Evolutionary conservation across 2,329 filamentous ascomycete species (phyloP).

Genomic region (Dryadomyces quercus-mongolicae): DNA sequence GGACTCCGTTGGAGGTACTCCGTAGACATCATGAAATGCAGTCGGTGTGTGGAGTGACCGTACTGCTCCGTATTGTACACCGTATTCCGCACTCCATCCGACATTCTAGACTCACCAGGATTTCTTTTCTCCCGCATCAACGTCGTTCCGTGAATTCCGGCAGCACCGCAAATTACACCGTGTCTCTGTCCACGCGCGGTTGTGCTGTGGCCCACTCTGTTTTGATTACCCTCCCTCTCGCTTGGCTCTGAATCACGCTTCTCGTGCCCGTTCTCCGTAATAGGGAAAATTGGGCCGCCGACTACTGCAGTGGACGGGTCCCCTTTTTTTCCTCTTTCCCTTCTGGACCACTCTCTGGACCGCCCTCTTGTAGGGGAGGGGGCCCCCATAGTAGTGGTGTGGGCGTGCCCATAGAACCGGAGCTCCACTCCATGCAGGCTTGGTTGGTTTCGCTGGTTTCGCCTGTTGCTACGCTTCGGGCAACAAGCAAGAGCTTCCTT

Average conservation of each 20-base stretch:
- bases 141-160: not conserved
- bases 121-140: not conserved
- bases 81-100: not conserved
- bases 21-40: no score
- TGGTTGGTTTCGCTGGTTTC: not conserved
- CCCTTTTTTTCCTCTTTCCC: not conserved
- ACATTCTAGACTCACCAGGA: not conserved
- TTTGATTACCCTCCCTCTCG: not conserved
- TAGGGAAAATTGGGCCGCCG: no score
- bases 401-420: not conserved
- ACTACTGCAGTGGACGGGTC: not conserved
- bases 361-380: no score
- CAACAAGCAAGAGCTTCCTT: not conserved
- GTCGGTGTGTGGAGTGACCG: no score
- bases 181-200: not conserved
- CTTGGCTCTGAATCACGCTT: not conserved
- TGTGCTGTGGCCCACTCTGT: not conserved
- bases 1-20: no score
- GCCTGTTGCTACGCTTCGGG: not conserved
- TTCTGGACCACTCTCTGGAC: not conserved
- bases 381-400: not conserved
- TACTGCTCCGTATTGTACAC: not conserved
- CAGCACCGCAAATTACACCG: not conserved
- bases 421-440: not conserved
- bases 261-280: not conserved